phyloP scores from a whole-genome alignment of 305 asterid genomes.

The Euphrasia arctica region DNA sequence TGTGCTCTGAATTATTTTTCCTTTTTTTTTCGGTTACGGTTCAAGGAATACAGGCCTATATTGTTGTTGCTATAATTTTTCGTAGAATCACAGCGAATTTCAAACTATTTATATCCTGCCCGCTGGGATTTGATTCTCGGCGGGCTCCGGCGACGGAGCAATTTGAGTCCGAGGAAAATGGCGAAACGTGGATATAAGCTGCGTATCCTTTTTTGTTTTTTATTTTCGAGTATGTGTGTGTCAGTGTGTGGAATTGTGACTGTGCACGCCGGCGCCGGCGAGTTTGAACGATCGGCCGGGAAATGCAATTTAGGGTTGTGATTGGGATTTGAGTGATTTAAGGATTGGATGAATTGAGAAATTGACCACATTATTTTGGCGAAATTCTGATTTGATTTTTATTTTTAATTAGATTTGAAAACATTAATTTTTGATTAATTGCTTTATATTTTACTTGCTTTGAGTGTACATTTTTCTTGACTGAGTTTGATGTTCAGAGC shows the following conservation, averaged over 20 bases:
- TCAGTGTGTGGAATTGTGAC: slow-evolving; percentile 6
- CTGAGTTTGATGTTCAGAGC: slow-evolving; percentile 62
- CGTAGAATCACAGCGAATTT: neutral
- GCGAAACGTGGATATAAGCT: slow-evolving; percentile 91
- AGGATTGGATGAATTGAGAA: slow-evolving; percentile 19
- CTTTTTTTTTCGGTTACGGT: slow-evolving; percentile 24
- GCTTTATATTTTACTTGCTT: slow-evolving; percentile 14
- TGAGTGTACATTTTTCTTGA: slow-evolving; percentile 43
- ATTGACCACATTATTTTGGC: neutral
- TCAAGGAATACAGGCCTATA: slow-evolving; percentile 26
- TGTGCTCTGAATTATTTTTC: slow-evolving; percentile 23
- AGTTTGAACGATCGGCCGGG: slow-evolving; percentile 21
- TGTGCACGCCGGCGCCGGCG: slow-evolving; percentile 27
- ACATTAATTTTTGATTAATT: neutral
- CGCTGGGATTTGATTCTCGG: slow-evolving; percentile 26
- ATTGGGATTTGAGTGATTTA: slow-evolving; percentile 28
- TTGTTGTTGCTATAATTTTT: slow-evolving; percentile 31
- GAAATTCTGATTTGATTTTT: neutral
- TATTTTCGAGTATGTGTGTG: slow-evolving; percentile 14
- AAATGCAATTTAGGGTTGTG: slow-evolving; percentile 26
- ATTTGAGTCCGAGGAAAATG: slow-evolving; percentile 43
- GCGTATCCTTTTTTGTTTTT: slow-evolving; percentile 66
- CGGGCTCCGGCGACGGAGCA: slow-evolving; percentile 29
- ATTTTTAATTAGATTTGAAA: neutral
- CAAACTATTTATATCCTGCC: slow-evolving; percentile 16